Percentiles rank a stretch among this genome's conserved stretches.
These are phyloP conservation scores for Ogataea pilisensis DNA, from an alignment of 805 yeast genomes.

Conservation along the genomic window DNA sequence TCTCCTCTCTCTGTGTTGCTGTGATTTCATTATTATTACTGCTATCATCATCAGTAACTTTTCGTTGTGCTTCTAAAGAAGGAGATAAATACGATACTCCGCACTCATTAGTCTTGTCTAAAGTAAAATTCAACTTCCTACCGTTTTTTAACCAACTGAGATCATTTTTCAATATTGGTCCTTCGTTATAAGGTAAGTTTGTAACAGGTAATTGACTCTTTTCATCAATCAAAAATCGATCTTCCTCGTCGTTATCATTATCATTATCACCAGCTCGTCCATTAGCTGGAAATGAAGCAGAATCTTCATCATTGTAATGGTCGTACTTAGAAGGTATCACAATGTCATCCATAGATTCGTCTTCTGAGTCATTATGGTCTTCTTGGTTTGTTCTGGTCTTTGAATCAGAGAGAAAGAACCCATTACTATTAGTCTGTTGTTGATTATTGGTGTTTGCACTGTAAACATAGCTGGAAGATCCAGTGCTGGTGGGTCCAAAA, in stretches of 20 bases:
- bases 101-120: slow-evolving; percentile 40
- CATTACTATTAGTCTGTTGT: neutral
- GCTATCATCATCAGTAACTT: too few relatives aligned
- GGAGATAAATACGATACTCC: slow-evolving; percentile 38
- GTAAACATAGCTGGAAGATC: neutral
- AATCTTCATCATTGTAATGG: slow-evolving; percentile 13
- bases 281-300: too few relatives aligned
- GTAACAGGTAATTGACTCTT: slow-evolving; percentile 27
- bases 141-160: slow-evolving; percentile 32
- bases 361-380: slow-evolving; percentile 2
- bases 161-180: slow-evolving; percentile 27
- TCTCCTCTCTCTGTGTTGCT: slow-evolving; percentile 32
- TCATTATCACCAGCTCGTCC: too few relatives aligned
- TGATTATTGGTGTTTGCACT: neutral
- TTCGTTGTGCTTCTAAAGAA: slow-evolving; percentile 1
- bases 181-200: slow-evolving; percentile 33
- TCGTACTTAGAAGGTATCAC: slow-evolving; percentile 21
- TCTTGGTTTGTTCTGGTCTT: neutral
- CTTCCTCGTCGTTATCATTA: too few relatives aligned
- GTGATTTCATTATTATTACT: too few relatives aligned
- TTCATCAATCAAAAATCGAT: slow-evolving; percentile 22
- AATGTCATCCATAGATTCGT: slow-evolving; percentile 14
- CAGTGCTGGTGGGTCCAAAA: neutral
- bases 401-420: neutral
- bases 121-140: slow-evolving; percentile 39